Conservation (phyloP, 106 monocot species). For the Dioscorea zingiberensis region DNA sequence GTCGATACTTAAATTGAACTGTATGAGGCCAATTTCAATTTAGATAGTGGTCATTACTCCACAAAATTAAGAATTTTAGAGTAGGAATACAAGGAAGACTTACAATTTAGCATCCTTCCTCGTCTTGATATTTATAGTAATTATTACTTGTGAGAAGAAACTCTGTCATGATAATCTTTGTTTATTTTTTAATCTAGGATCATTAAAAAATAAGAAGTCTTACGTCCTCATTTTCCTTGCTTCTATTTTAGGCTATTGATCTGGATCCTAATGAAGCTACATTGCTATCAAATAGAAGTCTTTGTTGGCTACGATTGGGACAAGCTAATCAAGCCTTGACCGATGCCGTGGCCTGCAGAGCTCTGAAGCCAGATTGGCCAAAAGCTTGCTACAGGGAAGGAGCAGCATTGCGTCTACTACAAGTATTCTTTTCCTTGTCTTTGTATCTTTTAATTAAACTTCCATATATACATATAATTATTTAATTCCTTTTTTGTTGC, state of each 20-base stretch:
- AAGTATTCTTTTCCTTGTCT: slow-evolving; percentile 26
- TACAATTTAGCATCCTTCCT: too few species aligned
- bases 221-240: background rate
- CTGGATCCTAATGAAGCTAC: slow-evolving; percentile 71
- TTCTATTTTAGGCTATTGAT: slow-evolving; percentile 64
- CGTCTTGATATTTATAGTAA: too few species aligned
- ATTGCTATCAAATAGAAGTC: slow-evolving; percentile 78
- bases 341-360: slow-evolving; percentile 74
- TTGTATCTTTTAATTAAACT: background rate
- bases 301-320: slow-evolving; percentile 79
- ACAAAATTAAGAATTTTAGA: too few species aligned
- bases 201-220: too few species aligned
- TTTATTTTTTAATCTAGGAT: too few species aligned
- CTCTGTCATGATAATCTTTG: background rate
- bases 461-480: background rate
- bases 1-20: too few species aligned
- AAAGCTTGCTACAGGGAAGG: slow-evolving; percentile 97
- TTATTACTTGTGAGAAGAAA: too few species aligned
- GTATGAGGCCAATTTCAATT: too few species aligned
- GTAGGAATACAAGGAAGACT: too few species aligned
- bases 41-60: too few species aligned
- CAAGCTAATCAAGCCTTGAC: slow-evolving; percentile 69
- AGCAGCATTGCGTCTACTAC: slow-evolving; percentile 62
- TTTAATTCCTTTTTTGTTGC: slow-evolving; percentile 1
- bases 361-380: slow-evolving; percentile 67